Conservation (phyloP, 768 basidiomycete genomes). For the Lactarius sanguifluus region DNA sequence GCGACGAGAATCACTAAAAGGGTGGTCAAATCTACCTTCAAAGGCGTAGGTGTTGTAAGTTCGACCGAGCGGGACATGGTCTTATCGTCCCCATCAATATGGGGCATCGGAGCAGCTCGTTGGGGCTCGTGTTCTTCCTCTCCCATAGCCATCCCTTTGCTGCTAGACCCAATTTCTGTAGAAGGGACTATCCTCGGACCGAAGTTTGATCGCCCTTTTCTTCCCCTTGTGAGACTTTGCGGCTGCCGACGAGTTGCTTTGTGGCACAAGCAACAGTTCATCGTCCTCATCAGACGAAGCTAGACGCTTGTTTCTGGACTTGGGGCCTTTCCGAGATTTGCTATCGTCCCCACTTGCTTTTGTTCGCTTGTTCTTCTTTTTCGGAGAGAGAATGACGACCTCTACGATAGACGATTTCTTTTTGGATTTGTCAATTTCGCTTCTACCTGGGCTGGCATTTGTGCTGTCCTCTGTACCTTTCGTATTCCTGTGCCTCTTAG, state of each 20-base stretch:
- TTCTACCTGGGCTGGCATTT: slow-evolving; percentile 15
- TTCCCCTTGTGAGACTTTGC: slow-evolving; percentile 27
- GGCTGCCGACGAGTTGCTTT: slow-evolving; percentile 23
- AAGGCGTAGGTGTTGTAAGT: neutral
- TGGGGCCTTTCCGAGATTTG: slow-evolving; percentile 18
- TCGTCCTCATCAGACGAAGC: slow-evolving; percentile 22
- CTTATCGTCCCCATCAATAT: neutral
- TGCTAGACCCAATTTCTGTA: neutral
- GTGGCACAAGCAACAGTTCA: slow-evolving; percentile 15
- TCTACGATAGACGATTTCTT: slow-evolving; percentile 29
- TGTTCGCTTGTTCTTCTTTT: slow-evolving; percentile 26
- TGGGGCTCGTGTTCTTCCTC: slow-evolving; percentile 4
- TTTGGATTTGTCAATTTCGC: slow-evolving; percentile 1
- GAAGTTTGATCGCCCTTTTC: slow-evolving; percentile 7
- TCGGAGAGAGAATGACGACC: slow-evolving; percentile 32
- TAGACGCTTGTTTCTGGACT: neutral
- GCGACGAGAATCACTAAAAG: neutral
- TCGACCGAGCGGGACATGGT: neutral
- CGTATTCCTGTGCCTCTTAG: slow-evolving; percentile 15
- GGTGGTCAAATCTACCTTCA: slow-evolving; percentile 4
- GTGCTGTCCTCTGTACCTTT: slow-evolving; percentile 21
- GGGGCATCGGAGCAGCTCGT: neutral
- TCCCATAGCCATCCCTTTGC: neutral
- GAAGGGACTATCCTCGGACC: neutral
- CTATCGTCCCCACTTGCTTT: slow-evolving; percentile 17